Evolutionary conservation across 2,329 filamentous ascomycete species (phyloP), one percentile per base, ranked within the genome.

Genomic region (Aspergillus aculeatus): DNA sequence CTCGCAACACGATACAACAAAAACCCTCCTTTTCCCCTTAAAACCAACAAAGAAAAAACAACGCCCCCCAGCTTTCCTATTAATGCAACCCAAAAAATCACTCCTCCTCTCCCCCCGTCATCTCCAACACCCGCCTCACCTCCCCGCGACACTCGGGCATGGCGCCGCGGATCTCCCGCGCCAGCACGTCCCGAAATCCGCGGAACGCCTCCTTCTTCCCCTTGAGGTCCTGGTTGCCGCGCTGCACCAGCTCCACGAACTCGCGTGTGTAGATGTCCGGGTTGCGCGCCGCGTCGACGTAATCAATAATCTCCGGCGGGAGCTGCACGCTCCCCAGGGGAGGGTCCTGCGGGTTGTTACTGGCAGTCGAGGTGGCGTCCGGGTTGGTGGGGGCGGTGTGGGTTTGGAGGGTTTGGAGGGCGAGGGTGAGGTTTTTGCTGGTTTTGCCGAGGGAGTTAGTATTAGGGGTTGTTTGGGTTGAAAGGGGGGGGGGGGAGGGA

Each of bases 241-340:
- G 79, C 75, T 87, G 85, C 9, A 86, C 84, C 29, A 84, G 77
- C 73, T 89, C 86, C 49, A 88, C 84, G 63, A 88, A 87, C 65
- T 88, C 85, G 50, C 86, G 81, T 9, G 85, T 88, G 73, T 87
- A 88, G 65, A 88, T 87, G 66, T 88, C 86, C 7, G 86, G 86
- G 67, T 89, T 89, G 23, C 86, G 83, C 19, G 84, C 82, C 21
- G 81, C 78, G 66, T 88, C 85, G 35, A 89, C 84, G 69, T 88
- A 89, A 57, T 81, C 79, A 64, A 86, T 83, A 32, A 88, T 83
- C 65, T 88, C 85, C 4, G 84, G 80, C 0, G 86, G 85, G 1
- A 88, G 80, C 51, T 82, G 77, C 59, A 85, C 80, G 56, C 78
- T 76, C 21, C 83, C 75, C 19, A 80, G 70, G n/a, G 78, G 75